phyloP scores from a whole-genome alignment of 768 basidiomycete species.

The Tricholoma flavovirens region DNA sequence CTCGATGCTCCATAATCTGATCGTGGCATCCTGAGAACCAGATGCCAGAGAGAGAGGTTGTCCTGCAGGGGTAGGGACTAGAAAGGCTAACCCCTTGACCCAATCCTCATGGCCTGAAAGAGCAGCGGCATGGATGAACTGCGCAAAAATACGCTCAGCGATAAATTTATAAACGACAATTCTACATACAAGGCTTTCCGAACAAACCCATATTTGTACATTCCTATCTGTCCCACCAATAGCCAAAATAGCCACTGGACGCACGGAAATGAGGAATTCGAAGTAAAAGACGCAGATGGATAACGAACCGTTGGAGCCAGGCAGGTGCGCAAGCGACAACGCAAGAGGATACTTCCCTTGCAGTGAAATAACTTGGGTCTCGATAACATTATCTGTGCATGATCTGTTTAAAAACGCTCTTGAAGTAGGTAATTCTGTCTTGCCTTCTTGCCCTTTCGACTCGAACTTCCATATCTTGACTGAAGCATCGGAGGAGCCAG shows the following conservation, averaged over 20 bases:
- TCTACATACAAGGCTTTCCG: slow-evolving; percentile 45
- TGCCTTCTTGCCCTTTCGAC: slow-evolving; percentile 27
- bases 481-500: slow-evolving; percentile 77
- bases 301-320: slow-evolving; percentile 57
- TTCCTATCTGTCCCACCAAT: slow-evolving; percentile 76
- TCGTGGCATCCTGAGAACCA: slow-evolving; percentile 91
- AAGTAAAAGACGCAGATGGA: neutral
- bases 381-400: slow-evolving; percentile 29
- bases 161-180: neutral
- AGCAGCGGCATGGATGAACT: slow-evolving; percentile 58
- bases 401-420: slow-evolving; percentile 4
- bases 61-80: slow-evolving; percentile 22
- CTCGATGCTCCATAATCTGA: slow-evolving; percentile 88
- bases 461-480: slow-evolving; percentile 68
- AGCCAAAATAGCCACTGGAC: slow-evolving; percentile 62
- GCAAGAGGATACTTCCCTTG: slow-evolving; percentile 72
- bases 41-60: slow-evolving; percentile 76
- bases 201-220: slow-evolving; percentile 73
- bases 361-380: slow-evolving; percentile 56
- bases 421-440: slow-evolving; percentile 6
- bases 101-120: slow-evolving; percentile 93
- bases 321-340: slow-evolving; percentile 58
- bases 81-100: slow-evolving; percentile 79
- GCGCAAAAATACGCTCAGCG: neutral
- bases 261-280: neutral